A percentile compares a stretch with the other conserved stretches of the same genome.
Evolutionary conservation across 1,284 basidiomycete species (phyloP).

Genomic region (Apiotrichum gracile): DNA sequence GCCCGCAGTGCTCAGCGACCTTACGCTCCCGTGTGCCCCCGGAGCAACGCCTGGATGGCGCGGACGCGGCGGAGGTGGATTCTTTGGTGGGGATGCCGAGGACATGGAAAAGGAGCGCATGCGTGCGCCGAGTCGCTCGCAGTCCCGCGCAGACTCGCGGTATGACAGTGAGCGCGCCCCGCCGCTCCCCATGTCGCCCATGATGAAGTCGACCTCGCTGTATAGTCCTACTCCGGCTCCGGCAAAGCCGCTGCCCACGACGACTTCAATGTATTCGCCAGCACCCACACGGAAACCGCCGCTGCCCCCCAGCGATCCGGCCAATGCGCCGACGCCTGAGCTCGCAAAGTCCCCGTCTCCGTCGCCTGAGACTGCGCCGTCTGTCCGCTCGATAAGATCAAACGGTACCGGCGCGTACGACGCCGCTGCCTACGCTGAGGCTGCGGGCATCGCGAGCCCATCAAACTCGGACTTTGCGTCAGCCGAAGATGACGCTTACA

Average conservation of each 20-base stretch:
- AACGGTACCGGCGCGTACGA: not conserved
- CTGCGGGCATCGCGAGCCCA: not conserved
- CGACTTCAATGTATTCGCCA: no score
- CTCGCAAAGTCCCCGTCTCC: not conserved
- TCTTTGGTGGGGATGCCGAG: constrained; percentile 9
- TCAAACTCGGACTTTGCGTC: not conserved
- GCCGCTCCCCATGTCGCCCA: not conserved
- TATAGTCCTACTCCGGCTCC: not conserved
- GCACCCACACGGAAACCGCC: no score
- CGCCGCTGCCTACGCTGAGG: not conserved
- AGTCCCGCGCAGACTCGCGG: not conserved
- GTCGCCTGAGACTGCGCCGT: not conserved
- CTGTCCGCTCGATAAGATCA: not conserved
- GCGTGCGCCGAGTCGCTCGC: not conserved
- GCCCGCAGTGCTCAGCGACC: constrained; percentile 2
- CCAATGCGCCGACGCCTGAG: not conserved
- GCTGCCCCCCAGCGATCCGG: no score
- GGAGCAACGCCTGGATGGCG: constrained; percentile 12
- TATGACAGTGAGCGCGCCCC: not conserved
- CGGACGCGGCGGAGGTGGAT: constrained; percentile 13
- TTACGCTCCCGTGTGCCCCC: constrained; percentile 11
- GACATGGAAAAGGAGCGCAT: not conserved
- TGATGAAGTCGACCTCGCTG: not conserved
- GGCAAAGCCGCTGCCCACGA: not conserved
- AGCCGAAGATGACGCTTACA: not conserved